A percentile compares a stretch with the other conserved stretches of the same genome.
Evolutionary conservation across 331 rosid species (phyloP).

Genomic region (Rosa hybrid): DNA sequence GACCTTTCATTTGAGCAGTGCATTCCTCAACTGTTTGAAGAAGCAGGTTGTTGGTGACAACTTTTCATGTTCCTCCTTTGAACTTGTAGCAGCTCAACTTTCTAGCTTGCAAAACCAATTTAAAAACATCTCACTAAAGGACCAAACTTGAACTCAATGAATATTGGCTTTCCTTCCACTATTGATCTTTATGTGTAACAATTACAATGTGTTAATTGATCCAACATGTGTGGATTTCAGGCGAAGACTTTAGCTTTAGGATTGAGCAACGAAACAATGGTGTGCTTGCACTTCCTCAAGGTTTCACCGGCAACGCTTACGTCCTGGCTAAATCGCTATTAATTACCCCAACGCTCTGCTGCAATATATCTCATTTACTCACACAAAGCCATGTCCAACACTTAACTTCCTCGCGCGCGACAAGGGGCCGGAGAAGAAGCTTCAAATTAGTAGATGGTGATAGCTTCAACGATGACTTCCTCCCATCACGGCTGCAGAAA

Average conservation of each 20-base stretch:
- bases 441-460: neutral
- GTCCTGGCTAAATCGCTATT: slow-evolving; percentile 42
- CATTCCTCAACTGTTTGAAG: slow-evolving; percentile 50
- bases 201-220: neutral
- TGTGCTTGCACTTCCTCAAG: slow-evolving; percentile 58
- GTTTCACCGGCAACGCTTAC: slow-evolving; percentile 66
- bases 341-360: neutral
- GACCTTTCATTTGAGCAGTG: slow-evolving; percentile 51
- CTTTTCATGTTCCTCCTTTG: slow-evolving; percentile 67
- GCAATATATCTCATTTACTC: neutral
- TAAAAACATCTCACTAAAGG: neutral
- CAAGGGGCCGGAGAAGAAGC: neutral
- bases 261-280: slow-evolving; percentile 44
- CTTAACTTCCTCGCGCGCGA: no score
- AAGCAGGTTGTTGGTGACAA: slow-evolving; percentile 31
- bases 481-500: no score
- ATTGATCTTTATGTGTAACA: neutral
- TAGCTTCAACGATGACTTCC: neutral
- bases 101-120: neutral
- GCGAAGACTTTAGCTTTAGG: slow-evolving; percentile 47
- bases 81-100: slow-evolving; percentile 63
- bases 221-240: slow-evolving; percentile 11
- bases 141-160: neutral
- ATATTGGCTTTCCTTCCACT: neutral
- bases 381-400: neutral